Percentiles rank a stretch among this genome's conserved stretches.
These are phyloP conservation scores for Leucogyrophana mollusca DNA, from an alignment of 768 basidiomycete species.

Conservation along the genomic window DNA sequence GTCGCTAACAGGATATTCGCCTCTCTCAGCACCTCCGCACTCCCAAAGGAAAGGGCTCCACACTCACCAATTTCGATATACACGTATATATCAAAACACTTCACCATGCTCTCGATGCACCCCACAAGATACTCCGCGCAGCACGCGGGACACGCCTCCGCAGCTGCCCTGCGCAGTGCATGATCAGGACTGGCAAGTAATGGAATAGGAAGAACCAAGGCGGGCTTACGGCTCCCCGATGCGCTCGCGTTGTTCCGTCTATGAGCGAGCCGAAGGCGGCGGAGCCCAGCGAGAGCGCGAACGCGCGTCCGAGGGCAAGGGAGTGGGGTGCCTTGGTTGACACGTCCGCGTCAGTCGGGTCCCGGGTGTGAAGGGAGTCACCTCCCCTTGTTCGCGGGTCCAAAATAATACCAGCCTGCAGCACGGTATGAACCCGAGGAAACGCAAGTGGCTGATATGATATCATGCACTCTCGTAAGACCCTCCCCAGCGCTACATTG, in stretches of 20 bases:
- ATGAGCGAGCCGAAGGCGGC: constrained; percentile 85
- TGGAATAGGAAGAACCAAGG: not conserved
- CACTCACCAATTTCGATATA: constrained; percentile 79
- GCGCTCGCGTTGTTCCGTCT: constrained; percentile 59
- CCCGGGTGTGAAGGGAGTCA: constrained; percentile 39
- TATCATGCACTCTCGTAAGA: constrained; percentile 53
- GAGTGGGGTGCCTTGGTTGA: constrained; percentile 69
- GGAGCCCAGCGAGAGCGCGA: constrained; percentile 77
- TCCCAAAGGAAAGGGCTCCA: not conserved
- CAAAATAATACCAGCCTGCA: constrained; percentile 77
- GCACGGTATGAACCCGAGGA: constrained; percentile 1
- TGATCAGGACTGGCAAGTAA: not conserved
- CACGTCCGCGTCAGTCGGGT: not conserved
- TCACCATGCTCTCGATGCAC: constrained; percentile 64
- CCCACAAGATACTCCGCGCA: no score
- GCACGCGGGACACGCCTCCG: constrained; percentile 74
- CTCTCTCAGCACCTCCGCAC: no score
- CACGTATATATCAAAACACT: constrained; percentile 84
- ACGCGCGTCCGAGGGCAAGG: constrained; percentile 69
- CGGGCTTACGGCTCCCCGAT: constrained; percentile 62
- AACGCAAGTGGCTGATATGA: not conserved
- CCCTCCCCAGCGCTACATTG: constrained; percentile 79
- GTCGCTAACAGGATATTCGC: no score
- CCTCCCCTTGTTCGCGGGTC: constrained; percentile 59
- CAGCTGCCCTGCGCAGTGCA: constrained; percentile 43